Conservation (phyloP, 1,284 basidiomycete species). For the Heterobasidion parviporum region DNA sequence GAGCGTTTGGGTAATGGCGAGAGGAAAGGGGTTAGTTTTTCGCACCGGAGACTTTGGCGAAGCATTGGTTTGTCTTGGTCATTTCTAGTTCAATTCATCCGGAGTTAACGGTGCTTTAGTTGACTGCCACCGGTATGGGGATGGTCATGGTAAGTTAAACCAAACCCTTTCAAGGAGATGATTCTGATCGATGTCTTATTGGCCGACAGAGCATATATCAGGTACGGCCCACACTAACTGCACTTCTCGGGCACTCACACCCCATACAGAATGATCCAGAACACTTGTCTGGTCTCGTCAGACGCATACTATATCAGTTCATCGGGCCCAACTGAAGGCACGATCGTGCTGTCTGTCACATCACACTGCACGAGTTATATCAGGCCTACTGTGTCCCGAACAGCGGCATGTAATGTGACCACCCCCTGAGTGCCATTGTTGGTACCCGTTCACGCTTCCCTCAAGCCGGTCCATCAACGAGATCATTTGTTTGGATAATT, state of each 20-base stretch:
- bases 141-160: constrained; percentile 76
- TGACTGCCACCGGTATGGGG: constrained; percentile 74
- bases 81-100: not conserved
- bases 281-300: constrained; percentile 81
- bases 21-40: constrained; percentile 75
- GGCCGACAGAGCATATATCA: constrained; percentile 37
- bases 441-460: too few species aligned
- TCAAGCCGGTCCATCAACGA: too few species aligned
- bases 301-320: constrained; percentile 86
- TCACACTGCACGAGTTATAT: too few species aligned
- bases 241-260: not conserved
- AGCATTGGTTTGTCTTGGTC: constrained; percentile 39
- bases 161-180: not conserved
- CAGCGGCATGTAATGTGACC: too few species aligned
- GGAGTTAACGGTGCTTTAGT: constrained; percentile 16
- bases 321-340: constrained; percentile 63
- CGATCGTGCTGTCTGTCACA: too few species aligned
- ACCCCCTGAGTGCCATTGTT: too few species aligned
- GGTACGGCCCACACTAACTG: constrained; percentile 18
- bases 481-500: too few species aligned
- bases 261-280: constrained; percentile 76
- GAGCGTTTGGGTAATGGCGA: constrained; percentile 76
- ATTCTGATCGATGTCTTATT: not conserved
- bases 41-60: constrained; percentile 66
- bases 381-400: too few species aligned